phyloP scores from a whole-genome alignment of 2,329 filamentous ascomycete species.

The Penicillium sp. region DNA sequence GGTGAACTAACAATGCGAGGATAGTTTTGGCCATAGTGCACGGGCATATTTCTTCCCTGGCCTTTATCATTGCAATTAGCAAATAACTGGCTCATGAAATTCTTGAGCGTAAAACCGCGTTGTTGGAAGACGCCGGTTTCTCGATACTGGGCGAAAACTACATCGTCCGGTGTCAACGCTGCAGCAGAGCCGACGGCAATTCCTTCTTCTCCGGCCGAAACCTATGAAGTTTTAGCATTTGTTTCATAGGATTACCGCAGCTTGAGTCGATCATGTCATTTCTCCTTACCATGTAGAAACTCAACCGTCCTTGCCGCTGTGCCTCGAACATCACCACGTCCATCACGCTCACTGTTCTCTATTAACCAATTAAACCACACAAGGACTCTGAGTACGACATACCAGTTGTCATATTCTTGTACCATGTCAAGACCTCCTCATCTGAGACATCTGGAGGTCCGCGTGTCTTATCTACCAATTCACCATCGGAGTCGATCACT shows the following conservation, averaged over 20 bases:
- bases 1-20: conserved; percentile 70
- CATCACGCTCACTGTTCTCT: conserved; percentile 71
- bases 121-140: conserved; percentile 90
- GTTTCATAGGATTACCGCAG: not conserved
- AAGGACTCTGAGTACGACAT: conserved; percentile 9
- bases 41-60: conserved; percentile 90
- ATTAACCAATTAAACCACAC: conserved; percentile 8
- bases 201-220: conserved; percentile 88
- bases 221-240: conserved; percentile 35
- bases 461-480: conserved; percentile 72
- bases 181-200: conserved; percentile 87
- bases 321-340: conserved; percentile 98
- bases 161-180: conserved; percentile 78
- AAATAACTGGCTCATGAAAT: conserved; percentile 97
- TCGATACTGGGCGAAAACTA: conserved; percentile 91
- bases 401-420: conserved; percentile 65
- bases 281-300: conserved; percentile 86
- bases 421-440: conserved; percentile 61
- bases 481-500: conserved; percentile 84
- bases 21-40: conserved; percentile 86
- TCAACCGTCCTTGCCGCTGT: conserved; percentile 87
- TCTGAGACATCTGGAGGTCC: conserved; percentile 64
- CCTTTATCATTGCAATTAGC: conserved; percentile 80
- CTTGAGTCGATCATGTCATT: too few species aligned
- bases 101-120: conserved; percentile 78